Evolutionary conservation across 208 protist species (phyloP), one percentile per base, ranked within the genome.

Genomic region (Histomonas meleagridis): DNA sequence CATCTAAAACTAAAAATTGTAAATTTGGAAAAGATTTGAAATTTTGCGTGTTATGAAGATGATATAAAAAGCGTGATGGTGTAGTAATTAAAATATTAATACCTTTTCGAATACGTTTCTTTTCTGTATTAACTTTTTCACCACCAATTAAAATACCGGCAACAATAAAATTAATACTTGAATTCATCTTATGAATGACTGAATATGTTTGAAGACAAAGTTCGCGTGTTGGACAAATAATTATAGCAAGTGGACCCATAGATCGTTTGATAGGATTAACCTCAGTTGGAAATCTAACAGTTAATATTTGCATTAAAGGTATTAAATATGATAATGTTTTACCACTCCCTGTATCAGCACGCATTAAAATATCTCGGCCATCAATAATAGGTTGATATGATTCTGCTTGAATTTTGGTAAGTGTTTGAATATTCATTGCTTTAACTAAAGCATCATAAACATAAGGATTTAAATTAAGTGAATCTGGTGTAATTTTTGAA

Each of bases 251-350:
- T 62, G 79, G 79, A 43, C 79, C 79, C 9, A 53, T 23, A 23
- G 40, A 40, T 32, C 92, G 78, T 26, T 5, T 90, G 35, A 91
- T 49, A 35, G 32, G 9, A n/a, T 60, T 12, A 32, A 14, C 40
- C 32, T 72, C 65, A 40, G 32, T 12, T 43, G 65, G 65, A 86
- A 86, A 86, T 40, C n/a, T 46, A 9, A n/a, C 16, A 51, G 5
- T 49, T 49, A 14, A 1, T 4, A 43, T n/a, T 51, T 92, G 92
- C 48, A 62, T 92, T 26, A 70, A 72, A 40, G 96, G 96, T n/a
- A 97, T 92, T 28, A 97, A 91, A 93, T 96, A 97, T 23, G 96
- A 95, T 21, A 92, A 92, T 7, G 96, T 97, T 92, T 97, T 97
- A 90, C 94, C 93, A 21, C 81, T 92, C 10, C 93, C 93, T 35